Base-by-base conservation (phyloP, 371 early-diverging fungal genomes). In the Mucor ambiguus region DNA sequence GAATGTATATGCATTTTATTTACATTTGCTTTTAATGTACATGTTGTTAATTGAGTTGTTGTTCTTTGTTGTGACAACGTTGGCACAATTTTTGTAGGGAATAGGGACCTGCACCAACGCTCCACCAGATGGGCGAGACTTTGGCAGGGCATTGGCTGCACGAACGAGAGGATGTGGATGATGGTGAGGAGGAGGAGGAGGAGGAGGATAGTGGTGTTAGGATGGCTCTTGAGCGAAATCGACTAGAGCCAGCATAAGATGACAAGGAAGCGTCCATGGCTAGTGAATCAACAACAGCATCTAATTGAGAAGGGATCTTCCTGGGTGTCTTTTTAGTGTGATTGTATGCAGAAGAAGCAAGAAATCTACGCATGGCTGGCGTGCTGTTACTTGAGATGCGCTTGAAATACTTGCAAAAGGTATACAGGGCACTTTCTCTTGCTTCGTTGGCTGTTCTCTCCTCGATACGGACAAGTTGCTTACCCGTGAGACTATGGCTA, bases 291-390 rank as follows among this genome's bases (percentile, higher is more conserved):
- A 71, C 24, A 4, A 38, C 61, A 22, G 71, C 71, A n/a, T 63
- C 71, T 7, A 54, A 20, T 20, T 64, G 43, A 43, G 28, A 35
- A 38, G 64, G 71, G 10, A 71, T 49, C 29, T 64, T 67, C 8
- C 26, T 44, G 14, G 14, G 24, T 4, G 54, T 9, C n/a, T 54
- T 48, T n/a, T 37, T 28, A 20, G 28, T 4, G 4, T 12, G 20
- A 16, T 22, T 49, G 8, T 44, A 9, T 12, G 63, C 30, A 16
- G 41, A 32, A 16, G 61, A 30, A n/a, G 63, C 65, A 30, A 55
- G 56, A 29, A 60, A 69, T 1, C 69, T 60, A 41, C 82, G 72
- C 74, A 74, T 77, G 26, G 79, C 82, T 2, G 79, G 77, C 22
- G 82, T 82, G 12, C 73, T 67, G 7, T 65, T 68, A 6, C 71